Base-by-base conservation (phyloP, 2,329 filamentous ascomycete species). In the Fusarium azukiicola region DNA sequence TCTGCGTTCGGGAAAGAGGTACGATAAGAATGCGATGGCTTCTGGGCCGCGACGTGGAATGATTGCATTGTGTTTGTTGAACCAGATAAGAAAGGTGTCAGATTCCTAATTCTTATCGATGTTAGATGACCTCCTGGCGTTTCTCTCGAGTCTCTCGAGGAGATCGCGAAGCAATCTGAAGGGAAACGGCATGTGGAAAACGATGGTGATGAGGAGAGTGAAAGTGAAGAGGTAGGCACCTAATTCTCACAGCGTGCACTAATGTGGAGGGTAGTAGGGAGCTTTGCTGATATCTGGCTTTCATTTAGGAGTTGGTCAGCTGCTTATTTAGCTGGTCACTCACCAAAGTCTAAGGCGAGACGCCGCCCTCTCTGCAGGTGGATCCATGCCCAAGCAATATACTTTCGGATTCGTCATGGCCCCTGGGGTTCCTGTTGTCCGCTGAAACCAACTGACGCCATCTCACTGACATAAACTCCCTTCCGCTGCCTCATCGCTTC, bases 111-210 rank as follows among this genome's bases (percentile, higher is more conserved):
- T 72, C 40, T 46, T 64, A 47, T 67, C 47, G 49, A 44, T 82
- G 80, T 21, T 73, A 83, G 9, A 81, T 82, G 5, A 82, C 73
- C 40, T 83, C 82, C 14, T 82, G 83, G 68, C 87, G 86, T 71
- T 96, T 93, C 17, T 72, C 63, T 72, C 47, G 42, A 96, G 88
- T 32, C 88, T 87, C 74, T 96, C 92, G 54, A 97, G 89, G 5
- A 97, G 89, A 78, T 94, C 91, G 87, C 95, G 96, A 54, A 97
- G 86, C 78, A 91, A 89, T 49, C 90, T 88, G 85, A 96, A 97
- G 11, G 88, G 89, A 80, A 96, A 91, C 21, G 92, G 89, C 93
- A 94, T 94, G 49, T 19, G 10, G 21, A 19, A 49, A 49, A 49
- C 16, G 17, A 49, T 32, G 27, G n/a, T 36, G 36, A 40, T 27